Evolutionary conservation across 2,329 filamentous ascomycete genomes (phyloP).

Genomic region (Blastomyces silverae): DNA sequence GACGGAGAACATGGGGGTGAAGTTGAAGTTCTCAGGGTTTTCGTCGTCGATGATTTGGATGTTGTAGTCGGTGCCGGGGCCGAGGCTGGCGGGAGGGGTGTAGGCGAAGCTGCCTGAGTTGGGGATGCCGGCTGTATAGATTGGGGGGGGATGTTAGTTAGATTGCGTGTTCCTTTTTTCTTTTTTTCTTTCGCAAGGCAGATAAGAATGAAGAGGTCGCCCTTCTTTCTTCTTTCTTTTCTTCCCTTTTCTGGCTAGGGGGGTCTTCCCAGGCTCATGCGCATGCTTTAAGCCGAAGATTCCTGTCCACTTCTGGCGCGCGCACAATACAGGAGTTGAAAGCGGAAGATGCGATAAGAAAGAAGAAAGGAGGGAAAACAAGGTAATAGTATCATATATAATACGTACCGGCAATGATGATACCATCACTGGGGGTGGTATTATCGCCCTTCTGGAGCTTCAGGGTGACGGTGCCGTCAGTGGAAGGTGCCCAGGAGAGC

Average conservation of each 20-base stretch:
- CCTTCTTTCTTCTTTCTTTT: not conserved
- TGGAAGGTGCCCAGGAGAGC: conserved; percentile 47
- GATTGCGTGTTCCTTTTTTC: not conserved
- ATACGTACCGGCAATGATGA: conserved; percentile 40
- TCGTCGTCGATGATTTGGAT: conserved; percentile 48
- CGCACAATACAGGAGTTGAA: not conserved
- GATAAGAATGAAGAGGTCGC: not conserved
- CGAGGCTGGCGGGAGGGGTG: conserved; percentile 38
- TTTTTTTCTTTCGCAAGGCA: too few species aligned
- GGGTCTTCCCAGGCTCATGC: too few species aligned
- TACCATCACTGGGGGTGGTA: conserved; percentile 38
- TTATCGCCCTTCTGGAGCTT: conserved; percentile 43
- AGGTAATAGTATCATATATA: not conserved
- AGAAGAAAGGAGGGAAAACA: too few species aligned
- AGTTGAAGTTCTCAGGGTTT: conserved; percentile 44
- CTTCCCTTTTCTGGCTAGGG: not conserved
- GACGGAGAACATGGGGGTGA: conserved; percentile 48
- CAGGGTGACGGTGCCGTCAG: conserved; percentile 47
- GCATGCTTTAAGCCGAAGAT: too few species aligned
- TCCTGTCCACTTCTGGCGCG: too few species aligned
- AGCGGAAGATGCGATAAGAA: not conserved
- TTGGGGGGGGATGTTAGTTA: not conserved
- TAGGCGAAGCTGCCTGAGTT: conserved; percentile 49
- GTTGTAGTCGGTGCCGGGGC: conserved; percentile 45
- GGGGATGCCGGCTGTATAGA: conserved; percentile 38